Percentiles rank a stretch among this genome's conserved stretches.
phyloP scores from a whole-genome alignment of 306 rosid genomes.

The Benincasa hispida region DNA sequence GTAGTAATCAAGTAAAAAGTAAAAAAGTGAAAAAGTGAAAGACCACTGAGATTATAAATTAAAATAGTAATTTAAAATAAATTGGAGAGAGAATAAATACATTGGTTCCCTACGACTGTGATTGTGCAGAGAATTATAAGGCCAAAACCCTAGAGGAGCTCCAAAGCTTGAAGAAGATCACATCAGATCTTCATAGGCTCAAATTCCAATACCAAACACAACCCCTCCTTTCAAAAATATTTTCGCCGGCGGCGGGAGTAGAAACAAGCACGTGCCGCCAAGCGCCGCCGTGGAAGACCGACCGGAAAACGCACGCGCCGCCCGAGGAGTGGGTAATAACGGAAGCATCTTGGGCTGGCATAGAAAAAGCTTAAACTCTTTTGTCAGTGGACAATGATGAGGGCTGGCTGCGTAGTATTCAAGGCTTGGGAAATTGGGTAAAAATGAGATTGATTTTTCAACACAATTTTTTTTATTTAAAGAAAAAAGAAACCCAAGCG shows the following conservation, averaged over 20 bases:
- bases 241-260: not conserved
- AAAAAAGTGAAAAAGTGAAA: too few relatives aligned
- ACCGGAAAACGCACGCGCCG: not conserved
- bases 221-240: not conserved
- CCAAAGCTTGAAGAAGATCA: conserved; percentile 1
- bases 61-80: not conserved
- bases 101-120: not conserved
- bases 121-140: not conserved
- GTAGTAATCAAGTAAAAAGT: too few relatives aligned
- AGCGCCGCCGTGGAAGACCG: not conserved
- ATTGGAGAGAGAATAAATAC: not conserved
- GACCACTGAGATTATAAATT: not conserved
- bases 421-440: conserved; percentile 6
- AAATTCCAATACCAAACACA: not conserved
- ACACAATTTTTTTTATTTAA: too few relatives aligned
- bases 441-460: not conserved
- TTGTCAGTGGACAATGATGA: conserved; percentile 3
- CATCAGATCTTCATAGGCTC: not conserved
- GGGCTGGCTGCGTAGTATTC: not conserved
- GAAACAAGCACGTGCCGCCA: not conserved
- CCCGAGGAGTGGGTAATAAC: not conserved
- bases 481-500: not conserved
- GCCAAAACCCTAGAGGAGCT: not conserved
- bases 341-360: conserved; percentile 1
- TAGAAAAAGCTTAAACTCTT: not conserved